Percentiles rank a stretch among this genome's conserved stretches.
phyloP scores from a whole-genome alignment of 75 land plant species.

The Pinus albicaulis region DNA sequence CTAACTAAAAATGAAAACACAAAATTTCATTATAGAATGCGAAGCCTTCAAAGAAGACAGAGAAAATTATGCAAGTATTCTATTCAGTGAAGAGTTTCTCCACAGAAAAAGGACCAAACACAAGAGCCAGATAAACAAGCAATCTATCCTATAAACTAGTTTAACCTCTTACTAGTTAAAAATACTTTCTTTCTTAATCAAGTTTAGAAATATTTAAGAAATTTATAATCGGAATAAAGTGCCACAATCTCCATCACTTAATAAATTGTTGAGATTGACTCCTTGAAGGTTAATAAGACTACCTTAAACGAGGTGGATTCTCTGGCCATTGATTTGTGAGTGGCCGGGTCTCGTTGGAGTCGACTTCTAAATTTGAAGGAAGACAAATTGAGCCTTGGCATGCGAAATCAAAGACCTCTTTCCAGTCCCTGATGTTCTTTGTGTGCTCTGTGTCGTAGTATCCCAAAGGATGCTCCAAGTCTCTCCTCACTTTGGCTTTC shows the following conservation, averaged over 20 bases:
- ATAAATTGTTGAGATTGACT: neutral
- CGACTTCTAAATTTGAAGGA: conserved; percentile 24
- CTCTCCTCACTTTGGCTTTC: neutral
- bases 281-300: neutral
- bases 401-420: conserved; percentile 73
- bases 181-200: no score
- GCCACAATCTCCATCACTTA: neutral
- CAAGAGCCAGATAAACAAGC: no score
- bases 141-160: no score
- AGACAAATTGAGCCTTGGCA: conserved; percentile 12
- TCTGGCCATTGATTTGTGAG: conserved; percentile 64
- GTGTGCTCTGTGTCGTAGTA: conserved; percentile 82
- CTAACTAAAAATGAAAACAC: no score
- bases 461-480: conserved; percentile 37
- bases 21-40: no score
- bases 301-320: conserved; percentile 45
- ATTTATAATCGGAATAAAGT: no score
- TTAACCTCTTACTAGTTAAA: no score
- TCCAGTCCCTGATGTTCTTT: conserved; percentile 91
- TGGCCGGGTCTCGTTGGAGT: neutral
- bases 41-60: no score
- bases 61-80: no score
- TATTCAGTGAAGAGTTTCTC: no score
- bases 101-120: no score
- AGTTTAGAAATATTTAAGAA: no score